phyloP scores from a whole-genome alignment of 345 rosid species.

The Isatis tinctoria region DNA sequence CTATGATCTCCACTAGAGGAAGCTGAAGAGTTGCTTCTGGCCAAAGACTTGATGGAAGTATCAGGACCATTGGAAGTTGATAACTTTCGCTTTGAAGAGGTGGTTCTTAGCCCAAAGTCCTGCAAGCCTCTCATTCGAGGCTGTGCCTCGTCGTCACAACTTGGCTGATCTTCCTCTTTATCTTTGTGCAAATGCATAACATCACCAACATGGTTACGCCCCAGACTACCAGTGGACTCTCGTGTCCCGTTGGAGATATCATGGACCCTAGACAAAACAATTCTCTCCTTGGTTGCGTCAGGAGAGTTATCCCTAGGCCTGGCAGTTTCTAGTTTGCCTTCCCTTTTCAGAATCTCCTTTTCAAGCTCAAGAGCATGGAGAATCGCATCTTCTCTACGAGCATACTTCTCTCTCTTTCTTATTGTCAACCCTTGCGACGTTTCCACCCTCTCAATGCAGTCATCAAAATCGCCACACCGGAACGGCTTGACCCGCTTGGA shows the following conservation, averaged over 20 bases:
- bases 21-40: conserved; percentile 40
- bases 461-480: conserved; percentile 97
- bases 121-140: conserved; percentile 89
- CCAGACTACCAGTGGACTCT: conserved; percentile 22
- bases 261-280: conserved; percentile 36
- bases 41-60: conserved; percentile 40
- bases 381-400: conserved; percentile 98
- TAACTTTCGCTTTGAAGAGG: conserved; percentile 56
- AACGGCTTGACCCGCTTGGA: conserved; percentile 98
- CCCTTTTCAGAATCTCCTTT: conserved; percentile 53
- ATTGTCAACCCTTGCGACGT: conserved; percentile 68
- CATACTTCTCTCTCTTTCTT: conserved; percentile 96
- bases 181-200: conserved; percentile 30
- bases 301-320: conserved; percentile 36
- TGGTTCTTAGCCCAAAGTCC: conserved; percentile 70
- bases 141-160: conserved; percentile 47
- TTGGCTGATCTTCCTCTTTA: conserved; percentile 39
- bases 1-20: conserved; percentile 43
- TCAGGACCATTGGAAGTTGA: conserved; percentile 43
- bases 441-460: conserved; percentile 88
- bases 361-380: conserved; percentile 99
- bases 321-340: conserved; percentile 43
- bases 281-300: conserved; percentile 39
- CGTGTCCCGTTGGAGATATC: conserved; percentile 40
- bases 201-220: conserved; percentile 11